Conservation (phyloP, 1,284 basidiomycete species). For the Cryptococcus jaspeensis region DNA sequence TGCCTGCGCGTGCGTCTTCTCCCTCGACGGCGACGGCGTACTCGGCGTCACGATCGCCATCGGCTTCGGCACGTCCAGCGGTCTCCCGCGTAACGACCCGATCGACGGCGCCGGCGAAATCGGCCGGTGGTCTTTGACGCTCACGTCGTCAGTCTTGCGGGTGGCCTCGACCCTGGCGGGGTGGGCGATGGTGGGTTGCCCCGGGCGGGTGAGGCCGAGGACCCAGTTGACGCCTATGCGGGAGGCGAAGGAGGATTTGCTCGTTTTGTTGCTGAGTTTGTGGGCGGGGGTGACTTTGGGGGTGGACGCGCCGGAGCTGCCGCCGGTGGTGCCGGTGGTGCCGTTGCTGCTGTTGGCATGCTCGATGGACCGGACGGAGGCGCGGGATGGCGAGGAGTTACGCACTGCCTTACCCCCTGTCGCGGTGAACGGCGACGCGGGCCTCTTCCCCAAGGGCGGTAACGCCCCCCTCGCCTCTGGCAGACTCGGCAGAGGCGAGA, state of each 20-base stretch:
- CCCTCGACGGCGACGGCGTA: conserved; percentile 29
- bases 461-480: too few species aligned
- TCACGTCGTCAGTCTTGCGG: conserved; percentile 33
- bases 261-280: conserved; percentile 38
- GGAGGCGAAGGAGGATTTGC: conserved; percentile 40
- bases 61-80: conserved; percentile 20
- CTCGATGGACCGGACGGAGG: conserved; percentile 14
- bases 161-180: conserved; percentile 36
- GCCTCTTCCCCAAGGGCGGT: not conserved
- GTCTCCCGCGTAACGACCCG: conserved; percentile 28
- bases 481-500: not conserved
- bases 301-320: conserved; percentile 38
- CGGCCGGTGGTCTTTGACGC: conserved; percentile 16
- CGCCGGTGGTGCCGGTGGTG: conserved; percentile 1
- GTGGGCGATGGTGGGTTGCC: conserved; percentile 37
- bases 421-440: not conserved
- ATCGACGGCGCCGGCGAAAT: conserved; percentile 32
- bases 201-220: conserved; percentile 17
- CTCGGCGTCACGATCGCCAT: conserved; percentile 30
- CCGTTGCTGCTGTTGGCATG: not conserved
- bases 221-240: conserved; percentile 44
- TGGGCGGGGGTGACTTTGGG: conserved; percentile 35
- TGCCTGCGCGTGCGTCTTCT: conserved; percentile 9
- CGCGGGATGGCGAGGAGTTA: conserved; percentile 20
- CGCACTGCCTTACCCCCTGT: not conserved